Percentiles rank a stretch among this genome's conserved stretches.
phyloP scores from a whole-genome alignment of 441 rosid genomes.

The Kokia cookei region DNA sequence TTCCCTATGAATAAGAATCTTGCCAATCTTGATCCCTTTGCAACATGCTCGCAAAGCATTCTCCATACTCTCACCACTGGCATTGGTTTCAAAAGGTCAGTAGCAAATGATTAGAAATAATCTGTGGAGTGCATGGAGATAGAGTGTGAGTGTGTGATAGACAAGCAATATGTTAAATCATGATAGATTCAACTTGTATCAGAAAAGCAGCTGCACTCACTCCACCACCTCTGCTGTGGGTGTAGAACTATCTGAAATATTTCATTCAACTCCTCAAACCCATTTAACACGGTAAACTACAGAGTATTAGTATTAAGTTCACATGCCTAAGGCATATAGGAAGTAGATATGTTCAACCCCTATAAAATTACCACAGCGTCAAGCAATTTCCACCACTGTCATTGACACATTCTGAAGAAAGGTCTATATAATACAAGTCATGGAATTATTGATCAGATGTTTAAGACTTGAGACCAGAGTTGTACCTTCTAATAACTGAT shows the following conservation, averaged over 20 bases:
- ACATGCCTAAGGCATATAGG: neutral
- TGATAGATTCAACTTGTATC: neutral
- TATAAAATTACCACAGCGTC: neutral
- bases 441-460: neutral
- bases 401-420: neutral
- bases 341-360: neutral
- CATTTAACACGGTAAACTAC: neutral
- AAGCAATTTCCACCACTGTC: neutral
- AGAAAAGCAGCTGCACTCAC: neutral
- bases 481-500: constrained; percentile 89
- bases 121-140: neutral
- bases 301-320: neutral
- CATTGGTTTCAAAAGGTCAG: constrained; percentile 7
- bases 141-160: neutral
- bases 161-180: constrained; percentile 1
- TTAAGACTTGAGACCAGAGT: constrained; percentile 9
- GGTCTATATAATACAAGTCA: neutral
- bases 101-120: neutral
- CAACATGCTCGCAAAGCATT: constrained; percentile 70
- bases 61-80: constrained; percentile 47
- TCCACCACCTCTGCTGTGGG: neutral
- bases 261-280: neutral
- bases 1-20: constrained; percentile 91
- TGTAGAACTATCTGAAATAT: neutral
- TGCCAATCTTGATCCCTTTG: constrained; percentile 96